Evolutionary conservation across 371 early-diverging fungal species (phyloP).

Genomic region (Vairimorpha apis): DNA sequence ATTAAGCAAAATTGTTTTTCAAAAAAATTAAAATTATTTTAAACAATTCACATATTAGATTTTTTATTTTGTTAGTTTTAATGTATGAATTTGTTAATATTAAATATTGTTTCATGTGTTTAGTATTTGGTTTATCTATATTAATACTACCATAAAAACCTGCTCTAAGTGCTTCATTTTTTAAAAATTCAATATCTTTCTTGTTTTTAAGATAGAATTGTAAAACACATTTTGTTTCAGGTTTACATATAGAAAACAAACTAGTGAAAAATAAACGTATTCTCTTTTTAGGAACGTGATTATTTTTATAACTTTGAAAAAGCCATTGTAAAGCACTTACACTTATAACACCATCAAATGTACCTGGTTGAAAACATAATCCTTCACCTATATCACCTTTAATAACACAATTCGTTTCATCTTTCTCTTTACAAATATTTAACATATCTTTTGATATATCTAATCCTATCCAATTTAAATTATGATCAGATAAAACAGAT

Average conservation of each 20-base stretch:
- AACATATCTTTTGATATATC: constrained; percentile 89
- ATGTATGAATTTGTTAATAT: constrained; percentile 67
- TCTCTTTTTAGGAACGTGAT: constrained; percentile 74
- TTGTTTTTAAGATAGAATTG: constrained; percentile 96
- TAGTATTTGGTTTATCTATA: constrained; percentile 87
- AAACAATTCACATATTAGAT: no score
- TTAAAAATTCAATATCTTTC: constrained; percentile 81
- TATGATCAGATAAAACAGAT: constrained; percentile 81
- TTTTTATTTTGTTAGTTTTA: not conserved
- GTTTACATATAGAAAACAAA: constrained; percentile 73
- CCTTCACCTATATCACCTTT: constrained; percentile 88
- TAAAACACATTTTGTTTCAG: constrained; percentile 84
- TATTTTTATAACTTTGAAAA: constrained; percentile 80
- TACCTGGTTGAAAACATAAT: constrained; percentile 81
- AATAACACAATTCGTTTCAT: constrained; percentile 35
- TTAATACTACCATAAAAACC: constrained; percentile 92
- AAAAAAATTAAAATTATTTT: no score
- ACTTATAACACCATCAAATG: constrained; percentile 93
- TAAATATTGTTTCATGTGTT: constrained; percentile 86
- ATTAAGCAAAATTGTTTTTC: no score
- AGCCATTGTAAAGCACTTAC: constrained; percentile 97
- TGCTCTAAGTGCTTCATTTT: constrained; percentile 73
- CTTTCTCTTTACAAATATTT: constrained; percentile 19
- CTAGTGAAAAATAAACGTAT: constrained; percentile 81
- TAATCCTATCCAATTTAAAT: constrained; percentile 85